Evolutionary conservation across 1,284 basidiomycete genomes (phyloP).

Genomic region (Cryptococcus sp.): DNA sequence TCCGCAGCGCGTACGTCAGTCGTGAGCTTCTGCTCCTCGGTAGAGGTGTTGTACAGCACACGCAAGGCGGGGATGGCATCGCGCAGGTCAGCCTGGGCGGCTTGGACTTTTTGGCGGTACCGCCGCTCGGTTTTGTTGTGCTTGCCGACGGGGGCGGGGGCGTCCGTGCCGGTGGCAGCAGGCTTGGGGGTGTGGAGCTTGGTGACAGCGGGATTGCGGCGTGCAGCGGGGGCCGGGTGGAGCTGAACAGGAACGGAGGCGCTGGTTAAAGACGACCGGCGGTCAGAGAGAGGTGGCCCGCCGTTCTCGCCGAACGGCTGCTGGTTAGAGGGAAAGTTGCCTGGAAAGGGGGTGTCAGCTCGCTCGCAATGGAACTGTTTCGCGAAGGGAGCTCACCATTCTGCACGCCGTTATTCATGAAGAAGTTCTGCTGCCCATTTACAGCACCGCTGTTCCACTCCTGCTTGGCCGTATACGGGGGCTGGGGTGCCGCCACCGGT

Average conservation of each 20-base stretch:
- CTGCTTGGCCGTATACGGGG: background rate
- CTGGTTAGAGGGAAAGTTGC: background rate
- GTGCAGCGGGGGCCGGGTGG: background rate
- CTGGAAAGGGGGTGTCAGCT: background rate
- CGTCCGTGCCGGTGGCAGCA: background rate
- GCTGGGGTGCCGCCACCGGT: too few relatives aligned
- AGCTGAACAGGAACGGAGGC: background rate
- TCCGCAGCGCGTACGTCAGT: constrained; percentile 43
- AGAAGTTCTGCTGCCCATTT: background rate
- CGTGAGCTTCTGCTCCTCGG: constrained; percentile 40
- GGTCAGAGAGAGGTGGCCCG: background rate
- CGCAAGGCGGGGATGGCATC: constrained; percentile 48
- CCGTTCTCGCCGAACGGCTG: background rate
- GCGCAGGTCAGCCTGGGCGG: constrained; percentile 48
- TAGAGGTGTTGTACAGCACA: constrained; percentile 48
- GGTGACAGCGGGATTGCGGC: background rate
- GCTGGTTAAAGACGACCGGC: background rate
- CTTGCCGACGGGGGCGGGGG: constrained; percentile 32
- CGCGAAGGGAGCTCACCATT: background rate
- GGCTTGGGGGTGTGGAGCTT: background rate
- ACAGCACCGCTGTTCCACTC: background rate
- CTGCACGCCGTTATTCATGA: background rate
- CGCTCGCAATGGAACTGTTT: too few relatives aligned
- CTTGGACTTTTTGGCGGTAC: constrained; percentile 50
- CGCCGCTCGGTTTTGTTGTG: constrained; percentile 51